Percentiles rank a stretch among this genome's conserved stretches.
phyloP scores from a whole-genome alignment of 495 filamentous ascomycete species.

The Xylaria grammica region DNA sequence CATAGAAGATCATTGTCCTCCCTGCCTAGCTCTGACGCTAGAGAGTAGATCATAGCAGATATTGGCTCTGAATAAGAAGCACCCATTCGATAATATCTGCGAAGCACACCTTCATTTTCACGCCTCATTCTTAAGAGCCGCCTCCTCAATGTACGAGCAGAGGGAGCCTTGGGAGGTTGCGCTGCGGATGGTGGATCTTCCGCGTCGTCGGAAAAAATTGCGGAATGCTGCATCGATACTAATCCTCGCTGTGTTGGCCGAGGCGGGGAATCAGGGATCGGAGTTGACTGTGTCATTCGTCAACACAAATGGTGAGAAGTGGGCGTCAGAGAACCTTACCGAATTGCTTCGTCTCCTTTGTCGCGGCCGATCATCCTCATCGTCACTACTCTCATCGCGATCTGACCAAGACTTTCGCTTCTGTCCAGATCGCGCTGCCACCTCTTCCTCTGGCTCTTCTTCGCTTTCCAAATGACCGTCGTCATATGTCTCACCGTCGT shows the following conservation, averaged over 20 bases:
- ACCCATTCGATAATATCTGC: conserved; percentile 82
- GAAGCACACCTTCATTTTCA: conserved; percentile 74
- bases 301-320: not conserved
- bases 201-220: conserved; percentile 43
- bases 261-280: conserved; percentile 55
- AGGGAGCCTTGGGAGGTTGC: conserved; percentile 65
- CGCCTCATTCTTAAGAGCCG: conserved; percentile 74
- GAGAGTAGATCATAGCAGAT: conserved; percentile 88
- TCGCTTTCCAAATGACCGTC: conserved; percentile 56
- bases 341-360: conserved; percentile 87
- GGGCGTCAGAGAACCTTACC: conserved; percentile 54
- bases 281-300: conserved; percentile 58
- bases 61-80: conserved; percentile 94
- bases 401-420: conserved; percentile 90
- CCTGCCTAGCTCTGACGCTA: conserved; percentile 91
- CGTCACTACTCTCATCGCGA: conserved; percentile 68
- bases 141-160: conserved; percentile 69
- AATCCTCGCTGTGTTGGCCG: conserved; percentile 57
- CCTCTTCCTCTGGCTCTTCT: conserved; percentile 42
- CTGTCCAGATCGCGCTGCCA: conserved; percentile 46
- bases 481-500: conserved; percentile 64
- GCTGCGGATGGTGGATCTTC: conserved; percentile 59
- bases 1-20: conserved; percentile 97
- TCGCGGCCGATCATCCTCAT: conserved; percentile 71
- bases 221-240: conserved; percentile 50